Conservation (phyloP, 352 stramenopile genomes). For the Pythium phragmitis region DNA sequence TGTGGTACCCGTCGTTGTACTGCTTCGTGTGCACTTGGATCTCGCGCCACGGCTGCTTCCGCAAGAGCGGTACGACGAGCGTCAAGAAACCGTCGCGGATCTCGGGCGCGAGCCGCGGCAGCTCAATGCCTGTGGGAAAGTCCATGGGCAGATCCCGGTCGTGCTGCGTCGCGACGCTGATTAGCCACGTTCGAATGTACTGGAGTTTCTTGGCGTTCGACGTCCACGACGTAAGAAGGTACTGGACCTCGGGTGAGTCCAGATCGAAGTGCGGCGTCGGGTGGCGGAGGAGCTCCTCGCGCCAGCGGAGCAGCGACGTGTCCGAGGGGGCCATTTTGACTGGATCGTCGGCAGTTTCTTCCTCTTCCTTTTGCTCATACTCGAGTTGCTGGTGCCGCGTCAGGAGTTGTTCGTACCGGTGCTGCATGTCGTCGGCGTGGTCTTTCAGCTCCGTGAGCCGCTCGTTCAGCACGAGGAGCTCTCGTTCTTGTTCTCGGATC, state of each 20-base stretch:
- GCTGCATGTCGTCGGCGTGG: slow-evolving; percentile 10
- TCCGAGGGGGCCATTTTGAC: not conserved
- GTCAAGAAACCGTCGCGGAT: slow-evolving; percentile 78
- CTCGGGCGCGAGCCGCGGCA: slow-evolving; percentile 61
- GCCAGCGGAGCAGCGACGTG: slow-evolving; percentile 29
- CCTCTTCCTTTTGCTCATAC: slow-evolving; percentile 10
- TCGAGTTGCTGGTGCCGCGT: slow-evolving; percentile 1
- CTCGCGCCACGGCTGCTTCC: slow-evolving; percentile 61
- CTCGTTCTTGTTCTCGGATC: slow-evolving; percentile 59
- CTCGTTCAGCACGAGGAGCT: slow-evolving; percentile 39
- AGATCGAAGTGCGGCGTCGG: slow-evolving; percentile 74
- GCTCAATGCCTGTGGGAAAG: slow-evolving; percentile 65
- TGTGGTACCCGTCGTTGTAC: slow-evolving; percentile 60
- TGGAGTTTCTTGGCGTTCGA: slow-evolving; percentile 63
- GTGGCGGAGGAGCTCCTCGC: slow-evolving; percentile 65
- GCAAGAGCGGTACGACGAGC: slow-evolving; percentile 75
- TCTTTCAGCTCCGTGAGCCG: slow-evolving; percentile 30
- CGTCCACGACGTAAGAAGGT: slow-evolving; percentile 66
- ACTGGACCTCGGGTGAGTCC: slow-evolving; percentile 72
- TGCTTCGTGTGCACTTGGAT: slow-evolving; percentile 61
- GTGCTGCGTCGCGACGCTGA: slow-evolving; percentile 39
- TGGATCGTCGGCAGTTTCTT: not conserved
- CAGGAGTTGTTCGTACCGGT: slow-evolving; percentile 9
- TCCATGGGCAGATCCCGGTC: slow-evolving; percentile 40
- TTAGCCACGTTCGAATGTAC: slow-evolving; percentile 68